Conservation (phyloP, 768 basidiomycete species). For the Boletus rufocinnamomeus region DNA sequence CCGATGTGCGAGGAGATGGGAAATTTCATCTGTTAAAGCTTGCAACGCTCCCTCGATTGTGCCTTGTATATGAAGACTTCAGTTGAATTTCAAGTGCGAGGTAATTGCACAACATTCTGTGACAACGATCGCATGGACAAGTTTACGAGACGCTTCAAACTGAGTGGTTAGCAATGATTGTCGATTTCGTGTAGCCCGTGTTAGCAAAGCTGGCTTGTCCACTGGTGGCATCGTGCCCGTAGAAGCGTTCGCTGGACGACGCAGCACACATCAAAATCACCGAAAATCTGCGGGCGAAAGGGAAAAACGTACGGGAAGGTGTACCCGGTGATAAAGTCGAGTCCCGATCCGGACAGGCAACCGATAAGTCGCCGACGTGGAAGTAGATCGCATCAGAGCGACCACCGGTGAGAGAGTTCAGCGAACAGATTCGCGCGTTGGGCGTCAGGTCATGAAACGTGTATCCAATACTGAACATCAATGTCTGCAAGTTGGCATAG, state of each 20-base stretch:
- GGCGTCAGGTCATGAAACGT: constrained; percentile 11
- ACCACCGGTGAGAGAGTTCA: constrained; percentile 23
- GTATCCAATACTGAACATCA: constrained; percentile 26
- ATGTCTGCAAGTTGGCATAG: constrained; percentile 18
- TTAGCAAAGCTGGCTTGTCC: too few species aligned
- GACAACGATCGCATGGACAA: not conserved
- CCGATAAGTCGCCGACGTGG: constrained; percentile 2
- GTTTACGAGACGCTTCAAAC: too few species aligned
- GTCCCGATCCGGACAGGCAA: not conserved
- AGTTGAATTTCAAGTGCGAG: not conserved
- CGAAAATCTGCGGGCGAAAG: not conserved
- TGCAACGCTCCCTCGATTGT: too few species aligned
- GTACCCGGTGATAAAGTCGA: constrained; percentile 23
- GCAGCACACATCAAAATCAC: too few species aligned
- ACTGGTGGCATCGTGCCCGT: too few species aligned
- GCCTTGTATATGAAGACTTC: not conserved
- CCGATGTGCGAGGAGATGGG: not conserved
- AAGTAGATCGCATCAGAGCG: constrained; percentile 9
- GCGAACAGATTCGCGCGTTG: constrained; percentile 8
- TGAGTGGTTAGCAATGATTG: too few species aligned
- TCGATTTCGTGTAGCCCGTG: too few species aligned
- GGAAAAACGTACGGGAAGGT: not conserved
- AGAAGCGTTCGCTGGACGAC: too few species aligned
- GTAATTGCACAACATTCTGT: not conserved
- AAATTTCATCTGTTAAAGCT: not conserved